Base-by-base conservation (phyloP, 345 rosid species). In the Linum trigynum region DNA sequence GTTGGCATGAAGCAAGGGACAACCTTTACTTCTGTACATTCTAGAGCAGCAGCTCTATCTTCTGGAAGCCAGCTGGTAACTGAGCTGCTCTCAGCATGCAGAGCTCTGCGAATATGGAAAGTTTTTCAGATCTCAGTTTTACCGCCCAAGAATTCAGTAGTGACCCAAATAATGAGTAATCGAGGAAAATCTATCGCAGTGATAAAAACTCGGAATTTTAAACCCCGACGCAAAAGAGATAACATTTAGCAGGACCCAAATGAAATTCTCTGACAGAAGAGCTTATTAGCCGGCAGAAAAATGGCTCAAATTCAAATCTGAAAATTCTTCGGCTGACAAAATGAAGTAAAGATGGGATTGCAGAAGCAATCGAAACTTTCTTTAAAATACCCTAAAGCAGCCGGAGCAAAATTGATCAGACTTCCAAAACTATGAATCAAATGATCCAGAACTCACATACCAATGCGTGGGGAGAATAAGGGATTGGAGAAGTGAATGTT, bases 21-120 rank as follows among this genome's bases (percentile, higher is more conserved):
- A 61, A 64, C 69, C 74, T 69, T 73, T 63, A 65, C 66, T 65
- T 73, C 74, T 67, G 80, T 66, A 71, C 92, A 84, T 77, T 73
- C 80, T 79, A 77, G 71, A 72, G 69, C 48, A 72, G 69, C 48
- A 63, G 67, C 43, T 48, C 63, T 53, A 58, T 62, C 79, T 65
- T 72, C 76, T 4, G 64, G 40, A 57, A 38, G 71, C 64, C 68
- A 71, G 67, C 69, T 75, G 32, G 68, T 68, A 70, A 58, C 58
- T 55, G 39, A 68, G 56, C 17, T 39, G 72, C 77, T 69, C 67
- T 67, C 50, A 23, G 81, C 82, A 80, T 79, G 74, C 69, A 78
- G 73, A 78, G 73, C 62, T 60, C 82, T 80, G 81, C 59, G 67
- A 7, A 67, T 5, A 65, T 2, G 63, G 69, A 36, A 66, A 65